Evolutionary conservation across 164 flowering plant genomes (phyloP), one percentile per base, ranked within the genome.

Genomic region (Magnolia sinica): DNA sequence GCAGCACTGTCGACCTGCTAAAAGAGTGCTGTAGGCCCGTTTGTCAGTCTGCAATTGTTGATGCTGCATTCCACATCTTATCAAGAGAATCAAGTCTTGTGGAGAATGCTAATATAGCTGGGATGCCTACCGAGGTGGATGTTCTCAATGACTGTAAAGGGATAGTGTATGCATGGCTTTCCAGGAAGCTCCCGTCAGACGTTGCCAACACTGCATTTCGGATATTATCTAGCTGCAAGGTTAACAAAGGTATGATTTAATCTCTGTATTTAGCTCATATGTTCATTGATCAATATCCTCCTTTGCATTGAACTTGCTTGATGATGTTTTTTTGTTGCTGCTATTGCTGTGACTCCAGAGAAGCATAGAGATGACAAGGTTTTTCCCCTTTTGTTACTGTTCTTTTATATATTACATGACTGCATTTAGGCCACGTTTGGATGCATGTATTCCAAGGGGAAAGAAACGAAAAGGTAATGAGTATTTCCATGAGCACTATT

Each of bases 21-120:
- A 95, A 91, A 76, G 99, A 95, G 81, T 93, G 99, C 79, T 95
- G 99, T 80, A 85, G 97, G 78, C 95, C 96, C 51, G 79, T 89
- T 74, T 95, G 99, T 84, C 95, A 89, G 83, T 91, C 93, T 70
- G 99, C 91, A 37, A 88, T 95, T 50, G 77, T 78, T 77, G 96
- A 92, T 67, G 99, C 99, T 82, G 96, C 98, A 69, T 85, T 95
- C 75, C 87, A 70, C 81, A 85, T 95, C 61, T 88, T 97, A 4
- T 84, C 82, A 68, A 77, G 79, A 9, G 88, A 85, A 73, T 75
- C 87, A 49, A 64, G 78, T 11, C 24, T 79, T 23, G 71, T 74
- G 63, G 87, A 72, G 2, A 78, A 79, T 76, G 82, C 85, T 75
- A 82, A 81, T 84, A 10, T 78, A 11, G 80, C 71, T 50, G 89